Conservation (phyloP, 306 rosid species). For the Sesbania bispinosa region DNA sequence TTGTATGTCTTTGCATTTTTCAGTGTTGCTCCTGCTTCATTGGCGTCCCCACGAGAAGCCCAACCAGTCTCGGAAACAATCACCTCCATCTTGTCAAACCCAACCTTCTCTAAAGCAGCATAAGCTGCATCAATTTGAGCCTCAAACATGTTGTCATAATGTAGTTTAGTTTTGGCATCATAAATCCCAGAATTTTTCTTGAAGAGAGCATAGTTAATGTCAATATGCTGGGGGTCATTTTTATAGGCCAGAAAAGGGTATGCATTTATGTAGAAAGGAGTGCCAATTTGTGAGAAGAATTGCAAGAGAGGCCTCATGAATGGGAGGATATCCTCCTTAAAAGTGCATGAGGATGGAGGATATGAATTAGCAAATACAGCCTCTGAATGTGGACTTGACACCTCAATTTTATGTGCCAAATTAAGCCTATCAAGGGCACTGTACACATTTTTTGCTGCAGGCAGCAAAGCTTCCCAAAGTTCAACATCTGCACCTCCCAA, state of each 20-base stretch:
- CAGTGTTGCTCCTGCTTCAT: conserved; percentile 65
- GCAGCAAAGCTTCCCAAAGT: conserved; percentile 68
- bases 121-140: conserved; percentile 88
- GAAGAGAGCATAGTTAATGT: conserved; percentile 75
- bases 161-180: conserved; percentile 76
- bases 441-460: conserved; percentile 71
- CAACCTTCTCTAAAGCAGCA: conserved; percentile 76
- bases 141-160: conserved; percentile 81
- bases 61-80: conserved; percentile 92
- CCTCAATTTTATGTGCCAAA: conserved; percentile 49
- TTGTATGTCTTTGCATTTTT: conserved; percentile 71
- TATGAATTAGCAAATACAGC: conserved; percentile 83
- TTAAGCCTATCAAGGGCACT: conserved; percentile 49
- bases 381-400: conserved; percentile 89
- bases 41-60: conserved; percentile 76
- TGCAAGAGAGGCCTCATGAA: conserved; percentile 76
- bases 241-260: conserved; percentile 93
- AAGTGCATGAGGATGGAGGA: conserved; percentile 85
- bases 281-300: conserved; percentile 63
- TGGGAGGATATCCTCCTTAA: conserved; percentile 56
- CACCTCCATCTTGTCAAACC: conserved; percentile 67
- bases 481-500: conserved; percentile 50
- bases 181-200: conserved; percentile 57
- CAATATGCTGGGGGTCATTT: conserved; percentile 75
- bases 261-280: conserved; percentile 91